phyloP scores from a whole-genome alignment of 1,139 yeast genomes.

The Yarrowia galli region DNA sequence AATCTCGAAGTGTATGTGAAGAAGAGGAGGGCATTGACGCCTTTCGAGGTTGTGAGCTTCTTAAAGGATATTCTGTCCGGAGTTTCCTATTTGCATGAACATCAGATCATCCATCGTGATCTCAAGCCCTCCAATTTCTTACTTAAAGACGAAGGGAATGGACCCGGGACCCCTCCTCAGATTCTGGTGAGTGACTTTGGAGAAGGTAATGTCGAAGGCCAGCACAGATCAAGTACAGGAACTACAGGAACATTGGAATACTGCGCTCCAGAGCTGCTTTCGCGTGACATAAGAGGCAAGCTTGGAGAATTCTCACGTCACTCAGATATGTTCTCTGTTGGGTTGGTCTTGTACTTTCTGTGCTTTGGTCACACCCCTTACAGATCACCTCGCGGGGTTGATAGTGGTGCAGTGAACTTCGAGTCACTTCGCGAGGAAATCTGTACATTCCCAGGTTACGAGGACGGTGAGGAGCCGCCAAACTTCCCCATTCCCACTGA shows the following conservation, averaged over 20 bases:
- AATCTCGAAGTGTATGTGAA: slow-evolving; percentile 73
- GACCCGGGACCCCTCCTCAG: slow-evolving; percentile 59
- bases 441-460: slow-evolving; percentile 50
- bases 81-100: slow-evolving; percentile 70
- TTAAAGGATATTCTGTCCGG: slow-evolving; percentile 74
- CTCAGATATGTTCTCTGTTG: slow-evolving; percentile 83
- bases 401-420: slow-evolving; percentile 44
- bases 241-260: slow-evolving; percentile 87
- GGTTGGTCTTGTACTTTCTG: slow-evolving; percentile 76
- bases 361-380: slow-evolving; percentile 77
- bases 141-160: slow-evolving; percentile 53
- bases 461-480: slow-evolving; percentile 42
- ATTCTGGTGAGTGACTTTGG: slow-evolving; percentile 89
- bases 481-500: slow-evolving; percentile 53
- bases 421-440: slow-evolving; percentile 56
- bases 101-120: slow-evolving; percentile 84
- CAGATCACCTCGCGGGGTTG: slow-evolving; percentile 41
- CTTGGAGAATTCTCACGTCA: slow-evolving; percentile 66
- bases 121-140: slow-evolving; percentile 88
- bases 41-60: slow-evolving; percentile 65
- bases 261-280: slow-evolving; percentile 82
- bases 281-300: slow-evolving; percentile 45
- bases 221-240: slow-evolving; percentile 66
- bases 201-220: slow-evolving; percentile 79
- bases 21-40: slow-evolving; percentile 47